phyloP scores from a whole-genome alignment of 768 basidiomycete genomes.

The Phaeotremella skinneri region DNA sequence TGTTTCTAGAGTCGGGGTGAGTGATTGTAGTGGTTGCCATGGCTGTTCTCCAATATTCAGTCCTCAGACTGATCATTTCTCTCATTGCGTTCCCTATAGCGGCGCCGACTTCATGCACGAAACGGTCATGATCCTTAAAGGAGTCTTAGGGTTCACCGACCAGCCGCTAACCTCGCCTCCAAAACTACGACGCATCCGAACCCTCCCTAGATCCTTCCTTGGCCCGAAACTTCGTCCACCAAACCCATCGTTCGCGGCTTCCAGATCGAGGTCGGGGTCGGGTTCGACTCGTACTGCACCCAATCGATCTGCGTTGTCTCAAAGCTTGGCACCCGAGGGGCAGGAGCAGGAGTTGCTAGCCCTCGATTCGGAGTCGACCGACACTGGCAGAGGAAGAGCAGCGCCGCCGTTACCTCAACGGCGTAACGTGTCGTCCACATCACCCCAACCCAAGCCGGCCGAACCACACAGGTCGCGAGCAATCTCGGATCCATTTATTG shows the following conservation, averaged over 20 bases:
- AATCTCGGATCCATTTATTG: constrained; percentile 39
- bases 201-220: constrained; percentile 23
- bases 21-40: constrained; percentile 49
- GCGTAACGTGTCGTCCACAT: not conserved
- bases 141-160: constrained; percentile 79
- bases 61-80: constrained; percentile 7
- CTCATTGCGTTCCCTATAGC: constrained; percentile 54
- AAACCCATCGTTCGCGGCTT: constrained; percentile 3
- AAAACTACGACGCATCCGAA: constrained; percentile 29
- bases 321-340: not conserved
- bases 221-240: constrained; percentile 16
- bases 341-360: not conserved
- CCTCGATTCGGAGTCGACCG: not conserved
- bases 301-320: not conserved
- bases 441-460: not conserved
- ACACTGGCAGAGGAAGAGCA: not conserved
- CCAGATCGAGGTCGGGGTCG: constrained; percentile 3
- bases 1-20: constrained; percentile 90
- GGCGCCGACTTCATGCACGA: constrained; percentile 94
- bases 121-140: constrained; percentile 84
- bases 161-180: constrained; percentile 46
- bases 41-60: constrained; percentile 6
- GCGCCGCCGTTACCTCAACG: not conserved
- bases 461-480: constrained; percentile 19
- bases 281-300: not conserved